Evolutionary conservation across 305 asterid genomes (phyloP).

Genomic region (Solanum hybrid): DNA sequence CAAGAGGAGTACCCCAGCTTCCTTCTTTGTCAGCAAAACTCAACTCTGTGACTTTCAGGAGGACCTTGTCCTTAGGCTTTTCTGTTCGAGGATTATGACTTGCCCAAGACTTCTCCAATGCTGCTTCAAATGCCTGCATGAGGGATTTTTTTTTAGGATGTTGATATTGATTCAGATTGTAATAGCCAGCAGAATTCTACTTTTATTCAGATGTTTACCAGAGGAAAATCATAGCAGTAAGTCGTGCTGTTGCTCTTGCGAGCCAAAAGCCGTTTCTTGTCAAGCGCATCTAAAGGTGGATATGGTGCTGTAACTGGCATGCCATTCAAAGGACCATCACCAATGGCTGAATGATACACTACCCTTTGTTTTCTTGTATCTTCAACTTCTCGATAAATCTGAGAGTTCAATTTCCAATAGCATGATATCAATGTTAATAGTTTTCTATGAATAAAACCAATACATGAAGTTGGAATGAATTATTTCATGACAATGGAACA

Average conservation of each 20-base stretch:
- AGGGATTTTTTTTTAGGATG: background rate
- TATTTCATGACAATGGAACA: background rate
- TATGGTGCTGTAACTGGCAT: constrained; percentile 64
- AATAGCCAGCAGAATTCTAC: background rate
- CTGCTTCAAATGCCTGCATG: constrained; percentile 84
- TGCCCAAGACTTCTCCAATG: constrained; percentile 64
- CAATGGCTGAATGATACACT: constrained; percentile 57
- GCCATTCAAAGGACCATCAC: constrained; percentile 66
- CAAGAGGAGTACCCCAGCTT: constrained; percentile 84
- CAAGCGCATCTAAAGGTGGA: constrained; percentile 73
- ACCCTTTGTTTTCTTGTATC: constrained; percentile 39
- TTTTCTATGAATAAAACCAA: background rate
- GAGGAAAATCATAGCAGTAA: constrained; percentile 95
- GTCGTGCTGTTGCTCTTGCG: constrained; percentile 73
- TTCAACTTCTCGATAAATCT: constrained; percentile 90
- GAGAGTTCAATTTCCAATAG: constrained; percentile 20
- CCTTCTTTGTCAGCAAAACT: constrained; percentile 59
- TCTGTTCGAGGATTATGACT: constrained; percentile 24
- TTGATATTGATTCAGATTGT: background rate
- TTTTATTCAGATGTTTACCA: constrained; percentile 38
- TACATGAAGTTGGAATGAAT: background rate
- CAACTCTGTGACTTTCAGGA: constrained; percentile 58
- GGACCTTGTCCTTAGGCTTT: constrained; percentile 47
- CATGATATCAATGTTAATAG: constrained; percentile 7
- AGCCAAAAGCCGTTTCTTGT: constrained; percentile 83